Percentiles rank a stretch among this genome's conserved stretches.
Conservation (phyloP, 2,329 filamentous ascomycete genomes). For the Colletotrichum euphorbiae region DNA sequence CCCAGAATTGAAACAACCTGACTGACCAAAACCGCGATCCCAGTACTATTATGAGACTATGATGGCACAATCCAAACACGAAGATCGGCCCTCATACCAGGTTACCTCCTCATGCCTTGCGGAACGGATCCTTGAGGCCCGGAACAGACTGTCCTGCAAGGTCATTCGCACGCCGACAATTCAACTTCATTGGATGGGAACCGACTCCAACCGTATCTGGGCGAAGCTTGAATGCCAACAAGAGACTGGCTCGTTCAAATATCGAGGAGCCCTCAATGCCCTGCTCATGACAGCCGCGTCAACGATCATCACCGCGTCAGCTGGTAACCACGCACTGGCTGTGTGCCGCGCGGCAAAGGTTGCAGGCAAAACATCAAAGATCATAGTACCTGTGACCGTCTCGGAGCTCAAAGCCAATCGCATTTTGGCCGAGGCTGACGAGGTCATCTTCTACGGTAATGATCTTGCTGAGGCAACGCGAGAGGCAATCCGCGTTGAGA, state of each 20-base stretch:
- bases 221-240: conserved; percentile 1
- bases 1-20: not conserved
- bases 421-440: not conserved
- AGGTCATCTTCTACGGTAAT: not conserved
- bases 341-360: not conserved
- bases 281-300: not conserved
- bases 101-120: not conserved
- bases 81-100: not conserved
- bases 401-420: conserved; percentile 6
- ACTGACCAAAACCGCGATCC: no score
- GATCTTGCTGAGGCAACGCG: not conserved
- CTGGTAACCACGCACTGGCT: conserved; percentile 2
- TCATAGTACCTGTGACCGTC: not conserved
- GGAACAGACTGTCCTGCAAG: not conserved
- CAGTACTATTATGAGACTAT: no score
- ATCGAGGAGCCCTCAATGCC: conserved; percentile 1
- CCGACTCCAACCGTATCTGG: not conserved
- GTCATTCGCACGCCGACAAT: not conserved
- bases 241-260: conserved; percentile 6
- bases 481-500: not conserved
- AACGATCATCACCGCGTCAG: not conserved
- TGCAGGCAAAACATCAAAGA: not conserved
- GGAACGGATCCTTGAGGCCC: not conserved
- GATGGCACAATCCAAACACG: not conserved
- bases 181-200: not conserved